These are phyloP conservation scores for Trichoderma afroharzianum DNA, from an alignment of 2,329 filamentous ascomycete species.

Conservation along the genomic window DNA sequence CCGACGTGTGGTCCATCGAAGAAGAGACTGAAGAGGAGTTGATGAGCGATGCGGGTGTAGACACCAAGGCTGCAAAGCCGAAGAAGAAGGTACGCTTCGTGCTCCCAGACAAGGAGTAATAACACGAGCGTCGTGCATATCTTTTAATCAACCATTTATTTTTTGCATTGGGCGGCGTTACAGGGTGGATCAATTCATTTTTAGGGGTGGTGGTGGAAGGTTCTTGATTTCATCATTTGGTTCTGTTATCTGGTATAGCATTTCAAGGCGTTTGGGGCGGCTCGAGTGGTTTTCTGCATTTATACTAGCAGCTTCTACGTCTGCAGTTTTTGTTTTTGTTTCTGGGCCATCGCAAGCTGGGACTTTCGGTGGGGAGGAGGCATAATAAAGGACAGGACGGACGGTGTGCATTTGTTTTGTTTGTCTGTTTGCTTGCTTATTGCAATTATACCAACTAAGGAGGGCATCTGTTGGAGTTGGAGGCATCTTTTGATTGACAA, in stretches of 20 bases:
- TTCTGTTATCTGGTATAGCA: conserved; percentile 1
- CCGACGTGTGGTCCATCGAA: conserved; percentile 58
- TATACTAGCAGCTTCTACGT: not conserved
- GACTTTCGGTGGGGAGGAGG: not conserved
- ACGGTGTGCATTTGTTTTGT: not conserved
- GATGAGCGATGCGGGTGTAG: conserved; percentile 32
- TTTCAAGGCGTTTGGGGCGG: not conserved
- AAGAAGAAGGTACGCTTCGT: conserved; percentile 56
- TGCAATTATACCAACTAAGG: not conserved
- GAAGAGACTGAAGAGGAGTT: conserved; percentile 56
- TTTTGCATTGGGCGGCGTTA: conserved; percentile 26
- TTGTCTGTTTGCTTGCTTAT: not conserved
- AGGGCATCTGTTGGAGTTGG: conserved; percentile 7
- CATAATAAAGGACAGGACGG: not conserved
- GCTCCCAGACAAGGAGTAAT: conserved; percentile 42
- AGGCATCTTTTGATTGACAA: not conserved
- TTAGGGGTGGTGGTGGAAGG: not conserved
- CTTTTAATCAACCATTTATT: not conserved
- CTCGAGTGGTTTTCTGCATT: not conserved
- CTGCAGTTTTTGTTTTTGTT: not conserved
- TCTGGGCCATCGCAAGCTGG: not conserved
- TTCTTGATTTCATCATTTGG: conserved; percentile 13
- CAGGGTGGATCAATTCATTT: not conserved
- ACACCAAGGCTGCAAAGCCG: conserved; percentile 44
- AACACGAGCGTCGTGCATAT: not conserved